Base-by-base conservation (phyloP, 2,329 filamentous ascomycete genomes). In the Aspergillus sp. region DNA sequence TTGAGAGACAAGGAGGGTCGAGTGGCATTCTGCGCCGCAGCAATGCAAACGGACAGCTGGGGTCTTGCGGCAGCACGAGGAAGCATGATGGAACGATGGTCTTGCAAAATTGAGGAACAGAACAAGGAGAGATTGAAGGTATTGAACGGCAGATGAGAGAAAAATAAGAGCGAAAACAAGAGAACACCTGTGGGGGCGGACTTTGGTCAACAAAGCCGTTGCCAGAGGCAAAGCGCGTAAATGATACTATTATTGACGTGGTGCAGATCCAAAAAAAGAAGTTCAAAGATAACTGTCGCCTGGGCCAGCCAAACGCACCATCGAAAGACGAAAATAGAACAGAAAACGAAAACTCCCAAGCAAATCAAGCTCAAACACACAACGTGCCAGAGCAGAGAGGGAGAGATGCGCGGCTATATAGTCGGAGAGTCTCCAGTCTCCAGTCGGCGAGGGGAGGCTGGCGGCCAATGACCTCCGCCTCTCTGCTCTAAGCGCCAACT, bases 41-140 rank as follows among this genome's bases (percentile, higher is more conserved):
- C 74, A 63, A 81, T 80, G 71, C 70, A 78, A 69, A 82, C 65
- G 53, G 77, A 76, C 64, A 82, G 75, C 75, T 81, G 80, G 51
- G 80, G 80, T 64, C 76, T 79, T 59, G 73, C 68, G 60, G 72
- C 68, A 60, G 72, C 68, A 61, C 73, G 72, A 62, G 75, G 68
- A 67, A 20, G 22, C 45, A 47, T 47, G 10, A 47, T 47, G 76
- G 72, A 65, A 76, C 74, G 75, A 80, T 77, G 68, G 70, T 78
- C 56, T 58, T 66, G 63, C 31, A 53, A 31, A 55, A 24, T 62
- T 22, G 11, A 56, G 45, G 26, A 14, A 52, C 53, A 45, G 49
- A 56, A 54, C 53, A 50, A 50, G 31, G 53, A 29, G 45, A 60
- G 39, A 51, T 46, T 29, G 60, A 42, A 59, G 56, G 49, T 20